These are phyloP conservation scores for Talaromyces ruber DNA, from an alignment of 495 filamentous ascomycete genomes.

Conservation along the genomic window DNA sequence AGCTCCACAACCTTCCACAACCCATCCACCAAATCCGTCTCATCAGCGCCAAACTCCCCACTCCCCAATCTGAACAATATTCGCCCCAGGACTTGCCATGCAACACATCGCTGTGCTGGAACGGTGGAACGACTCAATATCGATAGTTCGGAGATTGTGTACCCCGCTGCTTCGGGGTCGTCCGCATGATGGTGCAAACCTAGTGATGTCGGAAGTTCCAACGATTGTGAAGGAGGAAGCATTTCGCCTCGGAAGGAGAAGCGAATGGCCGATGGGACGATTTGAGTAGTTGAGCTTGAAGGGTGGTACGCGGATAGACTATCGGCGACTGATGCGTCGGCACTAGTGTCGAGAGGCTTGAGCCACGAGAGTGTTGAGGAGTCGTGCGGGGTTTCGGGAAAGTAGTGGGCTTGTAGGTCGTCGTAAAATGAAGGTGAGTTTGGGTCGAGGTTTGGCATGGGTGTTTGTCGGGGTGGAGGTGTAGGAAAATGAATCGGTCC, in stretches of 20 bases:
- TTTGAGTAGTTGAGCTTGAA: slow-evolving; percentile 45
- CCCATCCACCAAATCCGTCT: slow-evolving; percentile 48
- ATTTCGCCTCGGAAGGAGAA: slow-evolving; percentile 81
- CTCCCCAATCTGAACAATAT: slow-evolving; percentile 75
- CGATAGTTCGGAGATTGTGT: slow-evolving; percentile 85
- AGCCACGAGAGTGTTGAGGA: slow-evolving; percentile 88
- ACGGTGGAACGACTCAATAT: slow-evolving; percentile 73
- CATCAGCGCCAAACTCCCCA: slow-evolving; percentile 65
- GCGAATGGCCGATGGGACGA: slow-evolving; percentile 69
- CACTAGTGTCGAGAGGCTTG: slow-evolving; percentile 45
- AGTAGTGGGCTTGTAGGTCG: slow-evolving; percentile 84
- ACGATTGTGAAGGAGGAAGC: slow-evolving; percentile 63
- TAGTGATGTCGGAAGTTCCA: slow-evolving; percentile 59
- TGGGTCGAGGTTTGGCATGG: slow-evolving; percentile 69
- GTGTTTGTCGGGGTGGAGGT: slow-evolving; percentile 35
- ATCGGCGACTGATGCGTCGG: slow-evolving; percentile 35
- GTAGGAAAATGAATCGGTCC: slow-evolving; percentile 54
- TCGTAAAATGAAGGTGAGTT: slow-evolving; percentile 70
- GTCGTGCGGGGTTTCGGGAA: slow-evolving; percentile 76
- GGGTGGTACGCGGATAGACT: slow-evolving; percentile 68
- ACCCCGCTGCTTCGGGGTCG: slow-evolving; percentile 88
- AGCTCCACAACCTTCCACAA: slow-evolving; percentile 72
- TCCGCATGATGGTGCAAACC: slow-evolving; percentile 93
- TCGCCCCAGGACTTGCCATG: slow-evolving; percentile 82
- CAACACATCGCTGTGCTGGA: slow-evolving; percentile 79